Evolutionary conservation across 31 red algal genomes (phyloP), one percentile per base, ranked within the genome.

Genomic region (Odonthalia washingtoniensis): DNA sequence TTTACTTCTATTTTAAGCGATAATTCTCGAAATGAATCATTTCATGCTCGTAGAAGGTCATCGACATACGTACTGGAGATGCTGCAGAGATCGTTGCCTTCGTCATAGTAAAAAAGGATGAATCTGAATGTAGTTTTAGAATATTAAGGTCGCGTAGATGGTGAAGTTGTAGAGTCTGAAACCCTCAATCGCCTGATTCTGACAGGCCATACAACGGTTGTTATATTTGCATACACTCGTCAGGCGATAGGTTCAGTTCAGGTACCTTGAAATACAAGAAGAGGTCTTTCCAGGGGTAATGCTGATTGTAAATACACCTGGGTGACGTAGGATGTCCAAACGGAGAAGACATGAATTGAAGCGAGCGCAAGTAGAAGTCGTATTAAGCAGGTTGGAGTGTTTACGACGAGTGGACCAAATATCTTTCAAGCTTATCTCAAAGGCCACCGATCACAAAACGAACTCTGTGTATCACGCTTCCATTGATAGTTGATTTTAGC

Each of bases 301-400:
- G 31, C 73, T 21, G 72, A 79, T 33, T 91, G 57, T 57, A 91
- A 61, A 46, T 91, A 91, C 1, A 80, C 89, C 36, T 85, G 6
- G 39, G 61, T 35, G 12, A 84, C 89, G 38, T 85, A 79, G 32
- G 70, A 1, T 33, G 70, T 90, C 66, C 87, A 82, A 16, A 90
- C 18, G 1, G 75, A 0, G 36, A 82, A 90, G 6, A 65, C 66
- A 26, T 75, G 24, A 27, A 74, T 67, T 40, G 65, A 35, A 18
- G 72, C 73, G 2, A 85, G 16, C 1, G 70, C 45, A 18, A 91
- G 35, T 3, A 80, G 2, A n/a, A 91, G 81, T 30, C 63, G 46
- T 2, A 78, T 78, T 2, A 53, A 84, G 40, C 18, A 38, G 79
- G 80, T 40, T 82, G 89, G 17, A 91, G 64, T 14, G 40, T 85